Evolutionary conservation across 2,329 filamentous ascomycete genomes (phyloP).

Genomic region (Mycosphaerella sp.): DNA sequence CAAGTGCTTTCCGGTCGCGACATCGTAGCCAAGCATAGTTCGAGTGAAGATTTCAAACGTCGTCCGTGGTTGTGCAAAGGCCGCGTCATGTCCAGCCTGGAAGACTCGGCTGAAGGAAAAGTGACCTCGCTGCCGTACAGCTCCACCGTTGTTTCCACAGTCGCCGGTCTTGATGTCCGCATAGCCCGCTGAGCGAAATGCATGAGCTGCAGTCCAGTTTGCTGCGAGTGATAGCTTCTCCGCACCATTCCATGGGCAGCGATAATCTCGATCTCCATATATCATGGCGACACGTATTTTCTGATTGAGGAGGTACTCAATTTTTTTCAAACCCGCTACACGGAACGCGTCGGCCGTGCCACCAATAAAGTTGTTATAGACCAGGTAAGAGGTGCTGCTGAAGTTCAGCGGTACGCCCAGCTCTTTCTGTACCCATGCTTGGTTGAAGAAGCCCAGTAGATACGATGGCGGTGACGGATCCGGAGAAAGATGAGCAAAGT

Average conservation of each 20-base stretch:
- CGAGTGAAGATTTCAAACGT: slow-evolving; percentile 51
- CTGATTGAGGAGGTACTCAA: slow-evolving; percentile 24
- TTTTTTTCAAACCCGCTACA: slow-evolving; percentile 17
- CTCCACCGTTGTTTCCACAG: slow-evolving; percentile 25
- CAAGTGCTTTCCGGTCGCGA: slow-evolving; percentile 48
- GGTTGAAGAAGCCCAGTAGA: slow-evolving; percentile 42
- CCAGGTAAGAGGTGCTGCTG: slow-evolving; percentile 25
- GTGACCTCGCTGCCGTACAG: slow-evolving; percentile 32
- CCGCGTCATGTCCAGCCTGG: slow-evolving; percentile 29
- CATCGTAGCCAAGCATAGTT: slow-evolving; percentile 45
- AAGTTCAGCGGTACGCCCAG: slow-evolving; percentile 46
- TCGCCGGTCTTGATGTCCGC: slow-evolving; percentile 26
- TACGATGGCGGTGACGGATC: slow-evolving; percentile 22
- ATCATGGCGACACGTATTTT: slow-evolving; percentile 26
- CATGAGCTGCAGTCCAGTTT: slow-evolving; percentile 22
- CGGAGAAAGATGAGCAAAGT: slow-evolving; percentile 23
- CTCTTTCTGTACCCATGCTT: slow-evolving; percentile 38
- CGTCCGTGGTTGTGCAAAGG: slow-evolving; percentile 48
- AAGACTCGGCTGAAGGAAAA: slow-evolving; percentile 35
- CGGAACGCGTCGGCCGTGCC: slow-evolving; percentile 17
- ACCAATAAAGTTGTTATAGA: slow-evolving; percentile 10
- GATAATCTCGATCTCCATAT: slow-evolving; percentile 29
- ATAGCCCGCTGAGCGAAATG: slow-evolving; percentile 29
- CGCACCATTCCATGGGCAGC: slow-evolving; percentile 28
- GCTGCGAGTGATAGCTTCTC: slow-evolving; percentile 27